Base-by-base conservation (phyloP, 371 early-diverging fungal species). In the Mortierella sp. region DNA sequence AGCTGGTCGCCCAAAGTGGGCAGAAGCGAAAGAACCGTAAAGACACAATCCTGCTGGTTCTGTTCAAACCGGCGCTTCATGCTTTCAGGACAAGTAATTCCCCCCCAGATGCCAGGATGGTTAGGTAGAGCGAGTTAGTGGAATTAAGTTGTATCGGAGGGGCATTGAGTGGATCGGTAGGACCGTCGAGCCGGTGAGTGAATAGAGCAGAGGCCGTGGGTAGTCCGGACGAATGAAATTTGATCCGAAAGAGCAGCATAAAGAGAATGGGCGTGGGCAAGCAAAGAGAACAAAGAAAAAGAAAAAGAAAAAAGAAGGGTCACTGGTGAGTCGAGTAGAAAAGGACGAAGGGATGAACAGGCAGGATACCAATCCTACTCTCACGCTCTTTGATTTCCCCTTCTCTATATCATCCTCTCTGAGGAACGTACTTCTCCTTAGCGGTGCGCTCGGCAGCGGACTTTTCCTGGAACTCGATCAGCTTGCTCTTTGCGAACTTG, bases 1-100 rank as follows among this genome's bases (percentile, higher is more conserved):
- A 97, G 81, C 56, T 94, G 89, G 53, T 95, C 92, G 64, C 89
- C 89, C 45, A 96, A 77, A 16, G 93, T 91, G 0, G 96, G 94
- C 55, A 97, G 81, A 37, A 95, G 85, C 18, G 94, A 88, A 56
- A 89, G 74, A 7, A 96, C 91, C 1, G 94, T 93, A 62, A 92
- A 95, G 25, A 90, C 84, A 79, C 96, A 96, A 82, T 98, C 98
- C 62, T 91, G 90, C 79, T 94, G 95, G 81, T 96, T 96, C 83
- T 95, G 94, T 68, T 96, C 94, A 72, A 96, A 97, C n/a, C 97
- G 92, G 50, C 93, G 87, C 65, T 91, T 91, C 58, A 96, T 84
- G 69, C 93, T 95, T 75, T 43, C 12, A 37, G 37, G 9, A n/a
- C n/a, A 37, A 9, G 37, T 3, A 37, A 37, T 37, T 3, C 9